phyloP scores from a whole-genome alignment of 345 rosid genomes.

The Brassica juncea region DNA sequence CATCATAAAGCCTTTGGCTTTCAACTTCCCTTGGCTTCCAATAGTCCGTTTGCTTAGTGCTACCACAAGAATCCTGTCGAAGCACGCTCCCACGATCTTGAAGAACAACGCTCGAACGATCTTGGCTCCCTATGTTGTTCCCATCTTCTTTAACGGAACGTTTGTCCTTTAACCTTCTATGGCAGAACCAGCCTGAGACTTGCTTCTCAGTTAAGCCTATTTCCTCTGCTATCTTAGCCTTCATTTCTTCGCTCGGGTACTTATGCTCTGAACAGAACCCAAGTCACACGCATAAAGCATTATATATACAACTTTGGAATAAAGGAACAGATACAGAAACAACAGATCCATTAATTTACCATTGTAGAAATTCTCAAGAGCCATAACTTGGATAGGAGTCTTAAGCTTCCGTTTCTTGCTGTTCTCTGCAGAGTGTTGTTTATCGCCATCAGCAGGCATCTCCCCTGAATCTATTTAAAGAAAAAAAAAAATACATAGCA shows the following conservation, averaged over 20 bases:
- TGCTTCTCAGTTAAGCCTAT: conserved; percentile 87
- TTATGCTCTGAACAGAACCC: conserved; percentile 57
- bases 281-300: conserved; percentile 23
- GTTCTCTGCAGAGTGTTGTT: conserved; percentile 56
- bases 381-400: conserved; percentile 72
- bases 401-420: conserved; percentile 63
- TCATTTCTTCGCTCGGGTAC: conserved; percentile 85
- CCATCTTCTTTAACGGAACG: conserved; percentile 60
- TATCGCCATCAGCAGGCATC: conserved; percentile 61
- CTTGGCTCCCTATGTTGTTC: conserved; percentile 64
- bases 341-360: conserved; percentile 50
- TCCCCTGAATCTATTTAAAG: conserved; percentile 58
- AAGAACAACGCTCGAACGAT: conserved; percentile 72
- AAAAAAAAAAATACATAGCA: conserved; percentile 16
- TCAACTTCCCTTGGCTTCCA: conserved; percentile 79
- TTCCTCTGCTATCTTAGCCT: conserved; percentile 62
- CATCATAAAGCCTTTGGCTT: conserved; percentile 63
- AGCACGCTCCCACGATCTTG: conserved; percentile 88
- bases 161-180: conserved; percentile 89
- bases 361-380: conserved; percentile 72
- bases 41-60: conserved; percentile 79
- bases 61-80: conserved; percentile 93
- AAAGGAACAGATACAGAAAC: conserved; percentile 26
- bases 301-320: neutral
- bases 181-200: conserved; percentile 98